These are phyloP conservation scores for Leccinum fallax DNA, from an alignment of 1,284 basidiomycete genomes.

Conservation along the genomic window DNA sequence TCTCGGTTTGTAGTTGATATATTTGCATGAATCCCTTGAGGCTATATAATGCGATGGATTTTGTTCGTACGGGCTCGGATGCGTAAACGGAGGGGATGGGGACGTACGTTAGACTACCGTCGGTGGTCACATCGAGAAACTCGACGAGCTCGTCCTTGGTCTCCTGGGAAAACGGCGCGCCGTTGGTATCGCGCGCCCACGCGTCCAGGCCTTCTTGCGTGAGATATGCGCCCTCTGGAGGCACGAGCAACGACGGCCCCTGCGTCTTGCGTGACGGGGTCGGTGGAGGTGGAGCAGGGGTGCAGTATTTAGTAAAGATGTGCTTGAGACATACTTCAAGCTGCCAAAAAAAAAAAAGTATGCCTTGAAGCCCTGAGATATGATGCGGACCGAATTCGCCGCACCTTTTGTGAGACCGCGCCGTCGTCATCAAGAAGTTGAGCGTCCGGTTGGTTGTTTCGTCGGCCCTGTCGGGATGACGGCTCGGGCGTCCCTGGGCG, in stretches of 20 bases:
- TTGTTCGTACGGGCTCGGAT: neutral
- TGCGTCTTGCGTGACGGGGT: slow-evolving; percentile 14
- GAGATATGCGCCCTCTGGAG: slow-evolving; percentile 61
- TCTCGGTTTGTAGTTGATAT: slow-evolving; percentile 79
- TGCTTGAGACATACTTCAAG: slow-evolving; percentile 65
- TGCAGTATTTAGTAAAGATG: slow-evolving; percentile 76
- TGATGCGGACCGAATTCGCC: slow-evolving; percentile 8
- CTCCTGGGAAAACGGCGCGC: slow-evolving; percentile 68
- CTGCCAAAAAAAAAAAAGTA: slow-evolving; percentile 34
- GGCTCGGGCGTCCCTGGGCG: slow-evolving; percentile 65
- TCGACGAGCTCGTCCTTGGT: slow-evolving; percentile 76
- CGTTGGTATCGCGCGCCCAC: slow-evolving; percentile 79
- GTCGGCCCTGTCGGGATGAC: slow-evolving; percentile 57
- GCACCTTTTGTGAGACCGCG: slow-evolving; percentile 61
- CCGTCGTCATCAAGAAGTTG: slow-evolving; percentile 68
- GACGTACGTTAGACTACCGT: slow-evolving; percentile 73
- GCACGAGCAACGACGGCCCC: slow-evolving; percentile 39
- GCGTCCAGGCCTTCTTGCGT: slow-evolving; percentile 61
- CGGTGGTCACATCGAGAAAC: slow-evolving; percentile 71
- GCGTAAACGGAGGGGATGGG: neutral
- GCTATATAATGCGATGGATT: slow-evolving; percentile 38
- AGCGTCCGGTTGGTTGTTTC: slow-evolving; percentile 43
- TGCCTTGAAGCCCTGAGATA: neutral
- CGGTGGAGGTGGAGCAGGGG: slow-evolving; percentile 43
- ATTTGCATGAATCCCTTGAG: slow-evolving; percentile 79